These are phyloP conservation scores for Pyronema omphalodes DNA, from an alignment of 495 filamentous ascomycete species.

Conservation along the genomic window DNA sequence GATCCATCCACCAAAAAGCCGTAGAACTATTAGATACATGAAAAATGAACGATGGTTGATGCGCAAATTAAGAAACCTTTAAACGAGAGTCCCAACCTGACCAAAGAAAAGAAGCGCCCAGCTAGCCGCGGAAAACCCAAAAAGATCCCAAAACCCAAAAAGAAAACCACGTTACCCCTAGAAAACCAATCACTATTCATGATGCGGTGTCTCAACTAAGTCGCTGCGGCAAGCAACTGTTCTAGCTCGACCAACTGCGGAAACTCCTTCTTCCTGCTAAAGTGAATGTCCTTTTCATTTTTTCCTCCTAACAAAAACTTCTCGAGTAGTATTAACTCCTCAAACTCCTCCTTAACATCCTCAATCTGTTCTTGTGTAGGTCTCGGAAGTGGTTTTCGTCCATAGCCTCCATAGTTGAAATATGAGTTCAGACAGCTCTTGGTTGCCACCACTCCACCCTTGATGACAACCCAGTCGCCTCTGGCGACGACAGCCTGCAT, in stretches of 20 bases:
- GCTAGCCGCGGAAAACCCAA: too few relatives aligned
- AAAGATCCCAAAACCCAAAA: too few relatives aligned
- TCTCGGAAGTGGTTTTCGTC: conserved; percentile 56
- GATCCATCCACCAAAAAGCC: too few relatives aligned
- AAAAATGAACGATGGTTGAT: too few relatives aligned
- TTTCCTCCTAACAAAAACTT: conserved; percentile 27
- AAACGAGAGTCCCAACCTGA: too few relatives aligned
- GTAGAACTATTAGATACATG: too few relatives aligned
- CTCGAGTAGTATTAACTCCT: conserved; percentile 58
- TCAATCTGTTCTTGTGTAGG: conserved; percentile 40
- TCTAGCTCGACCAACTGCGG: conserved; percentile 21
- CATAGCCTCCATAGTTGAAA: conserved; percentile 61
- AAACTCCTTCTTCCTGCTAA: conserved; percentile 17
- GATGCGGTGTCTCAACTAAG: too few relatives aligned
- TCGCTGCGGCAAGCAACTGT: neutral
- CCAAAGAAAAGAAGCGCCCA: too few relatives aligned
- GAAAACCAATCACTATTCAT: too few relatives aligned
- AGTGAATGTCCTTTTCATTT: conserved; percentile 16
- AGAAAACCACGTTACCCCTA: too few relatives aligned
- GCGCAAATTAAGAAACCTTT: too few relatives aligned
- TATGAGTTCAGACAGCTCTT: conserved; percentile 60
- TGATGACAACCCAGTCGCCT: conserved; percentile 76
- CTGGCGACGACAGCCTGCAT: conserved; percentile 63
- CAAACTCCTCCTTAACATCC: conserved; percentile 50
- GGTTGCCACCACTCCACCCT: conserved; percentile 69